Evolutionary conservation across 768 basidiomycete genomes (phyloP), one percentile per base, ranked within the genome.

Genomic region (Mycena epipterygia): DNA sequence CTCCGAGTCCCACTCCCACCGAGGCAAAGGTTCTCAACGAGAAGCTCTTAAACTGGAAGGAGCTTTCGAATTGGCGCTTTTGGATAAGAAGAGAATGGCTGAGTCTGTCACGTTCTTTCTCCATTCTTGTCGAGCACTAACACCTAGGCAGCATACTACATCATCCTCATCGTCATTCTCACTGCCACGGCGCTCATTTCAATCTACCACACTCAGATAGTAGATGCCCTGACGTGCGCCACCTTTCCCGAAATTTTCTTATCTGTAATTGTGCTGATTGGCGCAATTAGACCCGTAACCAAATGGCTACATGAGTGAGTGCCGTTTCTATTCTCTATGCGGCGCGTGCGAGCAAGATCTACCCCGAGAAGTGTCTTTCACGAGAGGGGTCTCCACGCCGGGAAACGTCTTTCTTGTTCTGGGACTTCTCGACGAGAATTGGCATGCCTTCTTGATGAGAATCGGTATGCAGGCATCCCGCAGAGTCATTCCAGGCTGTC

Each of bases 121-220:
- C 46, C 4, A 41, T 63, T 37, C 44, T 59, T 46, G 37, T n/a
- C 56, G 52, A 17, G 2, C 7, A 44, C 49, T 51, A 30, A 51
- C 16, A 11, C 32, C 51, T 8, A 39, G 30, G 14, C 53, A 88
- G 87, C 85, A 79, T 89, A 87, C 74, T 91, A 90, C 64, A 80
- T 91, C 11, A 76, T 81, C n/a, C 67, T 84, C 3, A 70, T 85
- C 53, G 58, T 93, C 35, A 79, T 89, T 61, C 56, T 88, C 37
- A 19, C 81, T 19, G 66, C 84, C 5, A 73, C 86, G 48, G 61
- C 93, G 35, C 64, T 89, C 39, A 83, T 92, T 57, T 83, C 86
- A 12, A 77, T 93, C 13, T 93, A 88, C 74, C 90, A 95, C 76
- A 84, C 85, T 64, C 86, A 92, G 84, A 95, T 96, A 71, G 91